These are phyloP conservation scores for Mixia osmundae DNA, from an alignment of 1,284 basidiomycete species.

Conservation along the genomic window DNA sequence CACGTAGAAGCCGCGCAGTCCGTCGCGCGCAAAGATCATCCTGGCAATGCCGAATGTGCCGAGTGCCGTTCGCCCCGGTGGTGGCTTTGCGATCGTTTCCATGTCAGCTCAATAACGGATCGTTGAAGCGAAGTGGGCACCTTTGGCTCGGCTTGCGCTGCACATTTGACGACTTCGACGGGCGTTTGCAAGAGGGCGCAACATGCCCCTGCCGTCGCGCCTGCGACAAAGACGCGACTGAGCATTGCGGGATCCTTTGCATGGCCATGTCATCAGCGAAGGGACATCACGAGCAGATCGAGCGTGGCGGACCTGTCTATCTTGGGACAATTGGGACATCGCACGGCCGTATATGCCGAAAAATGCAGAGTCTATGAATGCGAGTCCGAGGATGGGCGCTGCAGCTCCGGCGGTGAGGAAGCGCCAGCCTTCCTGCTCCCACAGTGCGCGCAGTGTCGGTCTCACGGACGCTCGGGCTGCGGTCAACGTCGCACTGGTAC, in stretches of 20 bases:
- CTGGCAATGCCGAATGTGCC: conserved; percentile 16
- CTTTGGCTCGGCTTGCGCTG: conserved; percentile 17
- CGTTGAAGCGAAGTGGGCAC: too few species aligned
- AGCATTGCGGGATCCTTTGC: conserved; percentile 14
- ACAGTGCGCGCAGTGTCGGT: too few species aligned
- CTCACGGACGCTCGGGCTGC: too few species aligned
- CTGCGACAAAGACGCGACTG: conserved; percentile 14
- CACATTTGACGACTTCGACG: conserved; percentile 20
- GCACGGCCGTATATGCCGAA: conserved; percentile 18
- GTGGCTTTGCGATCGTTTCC: too few species aligned
- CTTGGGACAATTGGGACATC: conserved; percentile 12
- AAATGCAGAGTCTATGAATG: conserved; percentile 19
- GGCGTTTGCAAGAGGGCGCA: conserved; percentile 20
- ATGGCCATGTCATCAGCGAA: neutral
- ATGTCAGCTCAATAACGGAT: too few species aligned
- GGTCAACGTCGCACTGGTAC: too few species aligned
- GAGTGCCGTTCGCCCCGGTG: conserved; percentile 12
- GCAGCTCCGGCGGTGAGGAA: conserved; percentile 19
- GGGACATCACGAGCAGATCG: neutral
- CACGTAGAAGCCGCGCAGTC: conserved; percentile 17
- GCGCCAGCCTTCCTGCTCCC: conserved; percentile 15
- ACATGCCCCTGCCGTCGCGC: conserved; percentile 16
- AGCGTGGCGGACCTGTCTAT: too few species aligned
- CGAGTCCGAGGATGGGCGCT: conserved; percentile 18
- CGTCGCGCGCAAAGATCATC: conserved; percentile 16